phyloP scores from a whole-genome alignment of 306 rosid genomes.

The Prunus armeniaca region DNA sequence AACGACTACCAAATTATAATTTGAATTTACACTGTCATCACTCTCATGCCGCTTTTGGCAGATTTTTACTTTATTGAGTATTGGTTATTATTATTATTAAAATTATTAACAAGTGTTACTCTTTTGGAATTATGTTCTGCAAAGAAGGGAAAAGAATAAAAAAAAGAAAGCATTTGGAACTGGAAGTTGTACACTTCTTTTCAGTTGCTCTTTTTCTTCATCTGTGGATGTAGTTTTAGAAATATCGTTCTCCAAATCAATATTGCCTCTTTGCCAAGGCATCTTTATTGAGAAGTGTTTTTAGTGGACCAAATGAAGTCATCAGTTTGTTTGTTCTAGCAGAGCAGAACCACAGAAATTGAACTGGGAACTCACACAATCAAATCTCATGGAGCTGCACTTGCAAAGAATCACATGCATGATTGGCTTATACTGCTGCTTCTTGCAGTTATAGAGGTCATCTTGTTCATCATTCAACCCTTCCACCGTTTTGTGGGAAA shows the following conservation, averaged over 20 bases:
- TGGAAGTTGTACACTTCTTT: too few relatives aligned
- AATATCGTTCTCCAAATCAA: neutral
- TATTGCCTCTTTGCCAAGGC: neutral
- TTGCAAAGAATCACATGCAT: conserved; percentile 64
- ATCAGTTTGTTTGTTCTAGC: neutral
- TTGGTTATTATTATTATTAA: neutral
- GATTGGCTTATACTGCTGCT: conserved; percentile 86
- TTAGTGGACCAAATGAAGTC: neutral
- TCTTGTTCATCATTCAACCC: conserved; percentile 51
- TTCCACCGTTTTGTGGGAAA: conserved; percentile 87
- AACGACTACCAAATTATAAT: neutral
- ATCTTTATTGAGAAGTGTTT: neutral
- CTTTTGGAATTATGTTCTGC: neutral
- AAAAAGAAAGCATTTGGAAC: too few relatives aligned
- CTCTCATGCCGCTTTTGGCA: neutral
- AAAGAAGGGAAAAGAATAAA: too few relatives aligned
- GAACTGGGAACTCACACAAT: conserved; percentile 60
- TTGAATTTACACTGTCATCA: neutral
- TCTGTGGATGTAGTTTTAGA: neutral
- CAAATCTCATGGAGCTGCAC: conserved; percentile 75
- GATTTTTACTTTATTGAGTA: neutral
- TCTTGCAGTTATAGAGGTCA: conserved; percentile 51
- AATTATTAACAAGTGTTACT: neutral
- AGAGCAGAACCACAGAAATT: conserved; percentile 31
- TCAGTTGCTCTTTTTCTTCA: neutral